Base-by-base conservation (phyloP, 352 stramenopile species). In the Peronospora destructor region DNA sequence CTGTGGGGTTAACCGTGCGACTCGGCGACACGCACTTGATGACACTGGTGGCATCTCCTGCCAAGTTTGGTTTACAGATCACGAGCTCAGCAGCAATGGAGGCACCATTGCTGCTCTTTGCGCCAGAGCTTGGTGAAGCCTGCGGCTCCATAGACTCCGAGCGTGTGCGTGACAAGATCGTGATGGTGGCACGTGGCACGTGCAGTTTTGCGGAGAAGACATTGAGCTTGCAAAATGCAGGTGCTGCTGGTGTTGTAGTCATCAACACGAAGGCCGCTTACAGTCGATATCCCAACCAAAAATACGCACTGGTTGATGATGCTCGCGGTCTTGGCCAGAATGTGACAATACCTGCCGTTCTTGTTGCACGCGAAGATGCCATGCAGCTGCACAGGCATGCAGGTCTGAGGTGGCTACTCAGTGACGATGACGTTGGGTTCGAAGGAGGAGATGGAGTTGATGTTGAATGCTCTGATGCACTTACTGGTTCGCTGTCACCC, bases 161-260 rank as follows among this genome's bases (percentile, higher is more conserved):
- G 0, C 61, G 28, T 45, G 59, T 93, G 9, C 41, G 51, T 32
- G 83, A 81, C 0, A 74, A 70, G 16, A 66, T 95, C 7, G 73
- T 93, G 1, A 65, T 94, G 40, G 79, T 87, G 11, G 53, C 64
- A 25, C 66, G 84, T 7, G 84, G 84, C 10, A 66, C 66, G 13
- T 95, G 84, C 43, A 71, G 83, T 16, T 95, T 95, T 47, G 71
- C 76, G 1, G 57, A 81, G 41, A 95, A 94, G 55, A 81, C 81
- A 1, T 43, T 87, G 33, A 56, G 71, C 6, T 43, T 92, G 5
- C 71, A 94, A 59, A 26, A 56, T 7, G 71, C 71, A 12, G 81
- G 83, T 2, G 84, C 66, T 1, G 48, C 56, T 6, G 84, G 69
- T 17, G 63, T 87, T 13, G 66, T 93, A 9, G 68, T 89, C 12